Base-by-base conservation (phyloP, 164 flowering plant genomes). In the Sedum album region DNA sequence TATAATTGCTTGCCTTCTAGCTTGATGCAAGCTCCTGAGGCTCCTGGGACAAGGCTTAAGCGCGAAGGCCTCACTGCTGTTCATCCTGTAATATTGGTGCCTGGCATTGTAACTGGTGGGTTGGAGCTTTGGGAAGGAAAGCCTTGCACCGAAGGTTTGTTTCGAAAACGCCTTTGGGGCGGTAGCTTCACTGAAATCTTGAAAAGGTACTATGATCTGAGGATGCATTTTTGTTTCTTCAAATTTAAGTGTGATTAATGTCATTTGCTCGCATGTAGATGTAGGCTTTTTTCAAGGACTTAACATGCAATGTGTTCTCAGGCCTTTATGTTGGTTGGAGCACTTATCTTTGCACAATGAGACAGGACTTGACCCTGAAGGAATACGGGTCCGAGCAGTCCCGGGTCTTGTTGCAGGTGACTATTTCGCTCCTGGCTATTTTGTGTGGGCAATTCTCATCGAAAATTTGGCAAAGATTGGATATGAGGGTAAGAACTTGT, bases 271-370 rank as follows among this genome's bases (percentile, higher is more conserved):
- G 15, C 14, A 2, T 41, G 11, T 2, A 41, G 15, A 0, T 7
- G 11, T 41, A 41, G 15, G 38, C 14, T 7, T 41, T 41, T 41
- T 7, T 15, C 8, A 8, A 8, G 46, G 15, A 31, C 66, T 35
- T 10, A n/a, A 41, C 18, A 6, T 61, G 63, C 26, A 21, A 26
- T 49, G 36, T 23, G 60, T 63, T 63, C n/a, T n/a, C 67, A 88
- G 93, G 90, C 90, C 93, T 1, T 60, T 81, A 68, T 88, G 93
- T 76, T 88, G 88, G 93, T 76, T 86, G 80, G 93, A 88, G 80
- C 93, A 88, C 71, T 74, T 88, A 46, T 79, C 89, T 68, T 65
- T 88, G 79, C 79, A 88, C 78, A 82, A 80, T 64, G 84, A 83
- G 72, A 88, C 90, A 6, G 93, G 93, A 48, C 85, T 88, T 7